A percentile compares a stretch with the other conserved stretches of the same genome.
Conservation (phyloP, 1,284 basidiomycete species). For the Boletus semigastroideus region DNA sequence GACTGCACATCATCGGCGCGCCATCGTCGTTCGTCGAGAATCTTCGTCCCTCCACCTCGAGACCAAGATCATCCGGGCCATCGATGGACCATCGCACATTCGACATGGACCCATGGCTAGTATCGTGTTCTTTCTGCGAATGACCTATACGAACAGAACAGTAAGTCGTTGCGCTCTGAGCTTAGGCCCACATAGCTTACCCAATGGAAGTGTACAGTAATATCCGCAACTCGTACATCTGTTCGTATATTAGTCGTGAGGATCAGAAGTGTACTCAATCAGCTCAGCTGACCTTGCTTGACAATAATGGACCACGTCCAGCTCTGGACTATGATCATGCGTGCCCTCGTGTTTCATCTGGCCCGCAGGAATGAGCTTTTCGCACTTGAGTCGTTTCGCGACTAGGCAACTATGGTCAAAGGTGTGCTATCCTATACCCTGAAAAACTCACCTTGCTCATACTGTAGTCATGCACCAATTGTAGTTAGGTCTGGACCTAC, state of each 20-base stretch:
- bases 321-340: conserved; percentile 47
- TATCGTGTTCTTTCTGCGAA: conserved; percentile 56
- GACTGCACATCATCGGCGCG: conserved; percentile 62
- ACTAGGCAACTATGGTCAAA: conserved; percentile 31
- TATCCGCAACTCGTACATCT: conserved; percentile 57
- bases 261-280: not conserved
- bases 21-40: conserved; percentile 56
- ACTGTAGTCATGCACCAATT: conserved; percentile 12
- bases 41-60: conserved; percentile 53
- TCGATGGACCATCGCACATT: conserved; percentile 54
- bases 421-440: not conserved
- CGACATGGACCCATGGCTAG: conserved; percentile 62
- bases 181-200: conserved; percentile 28
- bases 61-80: conserved; percentile 39
- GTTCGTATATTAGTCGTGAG: not conserved
- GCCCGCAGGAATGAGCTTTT: conserved; percentile 44
- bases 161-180: not conserved
- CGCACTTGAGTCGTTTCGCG: conserved; percentile 49
- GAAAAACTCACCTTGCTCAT: conserved; percentile 22
- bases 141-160: conserved; percentile 42
- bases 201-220: conserved; percentile 53
- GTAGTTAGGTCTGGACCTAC: not conserved
- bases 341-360: conserved; percentile 41
- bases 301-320: conserved; percentile 47
- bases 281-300: conserved; percentile 39